Base-by-base conservation (phyloP, 345 rosid species). In the Corchorus olitorius region DNA sequence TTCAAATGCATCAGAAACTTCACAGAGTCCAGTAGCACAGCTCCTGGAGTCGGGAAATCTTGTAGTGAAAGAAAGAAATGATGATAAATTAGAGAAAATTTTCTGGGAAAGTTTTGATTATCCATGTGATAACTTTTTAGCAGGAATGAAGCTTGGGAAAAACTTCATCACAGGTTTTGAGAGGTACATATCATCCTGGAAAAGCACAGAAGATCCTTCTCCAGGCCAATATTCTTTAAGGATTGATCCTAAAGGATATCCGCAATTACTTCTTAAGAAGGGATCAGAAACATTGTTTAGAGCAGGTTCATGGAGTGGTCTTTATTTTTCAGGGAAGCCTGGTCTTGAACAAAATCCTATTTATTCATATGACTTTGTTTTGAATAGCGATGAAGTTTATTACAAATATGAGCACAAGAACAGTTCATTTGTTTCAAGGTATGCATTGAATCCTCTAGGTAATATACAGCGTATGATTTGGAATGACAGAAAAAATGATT, bases 91-190 rank as follows among this genome's bases (percentile, higher is more conserved):
- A 1, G 55, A 6, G 17, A 56, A 64, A 68, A 56, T 41, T 45
- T 27, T 88, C 6, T 87, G 90, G 92, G 85, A 87, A 75, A 85
- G 90, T 63, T 88, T 88, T 46, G 88, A 87, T 72, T 27, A 77
- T 71, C 89, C 87, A 5, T 80, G 78, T 11, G 76, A 87, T 54
- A 83, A 84, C 13, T 3, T 86, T 27, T 74, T 86, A 19, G 72
- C 90, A 0, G 86, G 70, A 37, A 86, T 87, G 88, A 88, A 87
- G 67, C 34, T 88, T 2, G 90, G 92, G 1, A 66, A 70, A 81
- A 78, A 83, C 59, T 55, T 79, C 14, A 8, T 33, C 8, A 70
- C 75, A 1, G 81, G 83, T 27, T 35, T 33, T 1, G 74, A 83
- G 14, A 59, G 77, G 63, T 77, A 72, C 53, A 35, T 88, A 16